Conservation (phyloP, 176 grass and related monocot species). For the Hordeum marinum region DNA sequence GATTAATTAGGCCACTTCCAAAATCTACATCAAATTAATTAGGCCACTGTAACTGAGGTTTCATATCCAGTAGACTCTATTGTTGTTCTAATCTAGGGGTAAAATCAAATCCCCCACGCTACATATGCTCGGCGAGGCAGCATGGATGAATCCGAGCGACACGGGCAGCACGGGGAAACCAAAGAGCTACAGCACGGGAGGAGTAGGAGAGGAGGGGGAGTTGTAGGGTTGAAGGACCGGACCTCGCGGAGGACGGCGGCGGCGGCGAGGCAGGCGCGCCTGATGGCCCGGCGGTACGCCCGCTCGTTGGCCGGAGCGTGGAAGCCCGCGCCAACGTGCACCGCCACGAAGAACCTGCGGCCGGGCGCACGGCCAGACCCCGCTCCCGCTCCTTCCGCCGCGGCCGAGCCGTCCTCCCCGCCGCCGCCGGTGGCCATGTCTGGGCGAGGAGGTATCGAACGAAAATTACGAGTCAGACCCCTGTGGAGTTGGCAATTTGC, state of each 20-base stretch:
- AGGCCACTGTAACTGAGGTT: too few relatives aligned
- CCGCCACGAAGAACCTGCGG: constrained; percentile 56
- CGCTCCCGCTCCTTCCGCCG: not conserved
- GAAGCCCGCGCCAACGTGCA: constrained; percentile 59
- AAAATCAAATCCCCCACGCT: not conserved
- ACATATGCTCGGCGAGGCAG: not conserved
- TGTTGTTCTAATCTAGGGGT: not conserved
- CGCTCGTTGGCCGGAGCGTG: constrained; percentile 54
- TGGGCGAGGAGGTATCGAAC: not conserved
- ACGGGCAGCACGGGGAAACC: not conserved
- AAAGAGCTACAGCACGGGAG: not conserved
- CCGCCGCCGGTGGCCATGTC: constrained; percentile 10
- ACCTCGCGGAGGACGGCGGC: constrained; percentile 63
- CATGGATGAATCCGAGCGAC: not conserved
- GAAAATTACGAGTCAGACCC: not conserved
- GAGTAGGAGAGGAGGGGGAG: not conserved
- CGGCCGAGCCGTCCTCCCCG: too few relatives aligned
- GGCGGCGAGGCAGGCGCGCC: constrained; percentile 72
- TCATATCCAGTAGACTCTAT: not conserved
- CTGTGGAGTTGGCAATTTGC: not conserved
- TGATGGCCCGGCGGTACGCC: constrained; percentile 66
- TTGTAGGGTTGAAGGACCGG: not conserved
- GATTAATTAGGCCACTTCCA: too few relatives aligned
- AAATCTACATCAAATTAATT: too few relatives aligned
- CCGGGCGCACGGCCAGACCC: not conserved